Percentiles rank a stretch among this genome's conserved stretches.
Conservation (phyloP, 306 rosid genomes). For the Echinosophora koreensis region DNA sequence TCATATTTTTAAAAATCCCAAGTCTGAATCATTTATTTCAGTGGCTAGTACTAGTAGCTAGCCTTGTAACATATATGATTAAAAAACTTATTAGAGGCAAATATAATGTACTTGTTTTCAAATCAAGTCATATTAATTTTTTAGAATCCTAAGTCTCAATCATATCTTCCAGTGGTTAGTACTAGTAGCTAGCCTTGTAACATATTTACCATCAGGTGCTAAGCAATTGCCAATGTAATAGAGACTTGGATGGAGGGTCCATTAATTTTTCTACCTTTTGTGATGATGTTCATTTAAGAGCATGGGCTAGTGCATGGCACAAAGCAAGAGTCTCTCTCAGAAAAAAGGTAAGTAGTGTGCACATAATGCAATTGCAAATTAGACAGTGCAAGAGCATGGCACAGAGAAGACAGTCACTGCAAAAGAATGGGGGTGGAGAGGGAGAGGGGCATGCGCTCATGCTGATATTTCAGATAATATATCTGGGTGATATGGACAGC, state of each 20-base stretch:
- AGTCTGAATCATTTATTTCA: background rate
- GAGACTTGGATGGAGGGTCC: background rate
- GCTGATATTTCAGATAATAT: conserved; percentile 55
- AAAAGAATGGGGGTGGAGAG: conserved; percentile 42
- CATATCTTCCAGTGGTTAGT: background rate
- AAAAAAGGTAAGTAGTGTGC: conserved; percentile 15
- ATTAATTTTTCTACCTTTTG: background rate
- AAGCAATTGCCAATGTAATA: conserved; percentile 17
- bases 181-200: background rate
- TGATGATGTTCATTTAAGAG: conserved; percentile 37
- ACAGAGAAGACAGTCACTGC: conserved; percentile 26
- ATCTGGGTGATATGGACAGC: conserved; percentile 72
- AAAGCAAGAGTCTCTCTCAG: conserved; percentile 34
- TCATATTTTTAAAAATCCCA: background rate
- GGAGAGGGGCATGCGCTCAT: conserved; percentile 48
- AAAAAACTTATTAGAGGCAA: background rate
- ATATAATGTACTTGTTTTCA: background rate
- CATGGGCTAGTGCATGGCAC: conserved; percentile 33
- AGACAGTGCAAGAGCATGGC: conserved; percentile 26
- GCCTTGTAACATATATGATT: conserved; percentile 8
- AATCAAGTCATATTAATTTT: background rate
- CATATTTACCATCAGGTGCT: conserved; percentile 32
- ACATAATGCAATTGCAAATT: background rate
- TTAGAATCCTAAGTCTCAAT: background rate
- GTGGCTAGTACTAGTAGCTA: background rate